These are phyloP conservation scores for Alternaria angustiovoidea DNA, from an alignment of 2,329 filamentous ascomycete species.

Conservation along the genomic window DNA sequence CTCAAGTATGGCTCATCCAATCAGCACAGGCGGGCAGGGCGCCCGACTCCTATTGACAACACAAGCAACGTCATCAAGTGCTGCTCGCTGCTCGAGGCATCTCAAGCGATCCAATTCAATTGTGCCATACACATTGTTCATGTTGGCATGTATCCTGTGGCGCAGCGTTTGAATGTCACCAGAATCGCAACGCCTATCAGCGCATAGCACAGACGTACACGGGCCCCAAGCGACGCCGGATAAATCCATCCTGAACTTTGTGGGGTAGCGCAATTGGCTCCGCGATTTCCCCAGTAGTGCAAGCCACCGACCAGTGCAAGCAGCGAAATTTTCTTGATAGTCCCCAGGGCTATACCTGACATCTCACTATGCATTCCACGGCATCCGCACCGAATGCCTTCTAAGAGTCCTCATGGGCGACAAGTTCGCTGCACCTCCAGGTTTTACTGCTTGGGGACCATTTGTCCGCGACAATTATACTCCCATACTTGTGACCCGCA, in stretches of 20 bases:
- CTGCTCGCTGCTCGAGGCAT: neutral
- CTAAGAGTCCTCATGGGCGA: constrained; percentile 15
- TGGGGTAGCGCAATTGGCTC: constrained; percentile 13
- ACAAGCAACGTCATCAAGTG: neutral
- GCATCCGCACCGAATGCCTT: neutral
- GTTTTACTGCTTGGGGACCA: constrained; percentile 35
- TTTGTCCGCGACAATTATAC: constrained; percentile 33
- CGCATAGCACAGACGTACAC: neutral
- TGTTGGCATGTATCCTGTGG: neutral
- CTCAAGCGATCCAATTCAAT: neutral
- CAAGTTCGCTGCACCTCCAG: constrained; percentile 25
- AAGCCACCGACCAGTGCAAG: constrained; percentile 1
- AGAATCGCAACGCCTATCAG: neutral
- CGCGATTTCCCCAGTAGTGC: constrained; percentile 2
- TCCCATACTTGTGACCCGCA: constrained; percentile 25
- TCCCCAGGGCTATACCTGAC: neutral
- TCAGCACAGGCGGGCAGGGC: neutral
- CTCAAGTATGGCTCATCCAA: neutral
- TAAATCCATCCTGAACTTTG: neutral
- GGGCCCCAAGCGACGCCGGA: neutral
- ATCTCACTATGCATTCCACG: constrained; percentile 1
- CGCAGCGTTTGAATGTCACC: neutral
- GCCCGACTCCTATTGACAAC: neutral
- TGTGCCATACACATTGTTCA: neutral
- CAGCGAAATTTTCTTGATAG: neutral